These are phyloP conservation scores for Metarhizium humberi DNA, from an alignment of 2,329 filamentous ascomycete species.

Conservation along the genomic window DNA sequence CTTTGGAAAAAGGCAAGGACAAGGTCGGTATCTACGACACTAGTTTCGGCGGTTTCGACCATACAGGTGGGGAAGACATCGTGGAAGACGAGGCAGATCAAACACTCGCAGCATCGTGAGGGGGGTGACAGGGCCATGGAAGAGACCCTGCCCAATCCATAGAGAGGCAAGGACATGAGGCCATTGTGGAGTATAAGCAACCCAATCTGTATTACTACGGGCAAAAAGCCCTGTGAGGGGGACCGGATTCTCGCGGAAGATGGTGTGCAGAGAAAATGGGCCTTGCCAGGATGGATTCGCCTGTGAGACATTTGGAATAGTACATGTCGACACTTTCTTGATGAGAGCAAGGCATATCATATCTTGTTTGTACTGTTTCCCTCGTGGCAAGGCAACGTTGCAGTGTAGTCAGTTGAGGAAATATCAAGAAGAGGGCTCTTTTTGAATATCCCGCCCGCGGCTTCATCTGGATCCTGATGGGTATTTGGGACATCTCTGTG, in stretches of 20 bases:
- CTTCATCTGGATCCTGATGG: not conserved
- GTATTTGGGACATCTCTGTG: not conserved
- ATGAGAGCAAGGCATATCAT: not conserved
- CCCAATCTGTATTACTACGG: not conserved
- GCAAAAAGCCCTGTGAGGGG: not conserved
- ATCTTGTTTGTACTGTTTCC: not conserved
- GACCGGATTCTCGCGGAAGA: not conserved
- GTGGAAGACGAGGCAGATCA: conserved; percentile 1
- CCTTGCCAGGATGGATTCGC: not conserved
- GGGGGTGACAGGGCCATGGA: not conserved
- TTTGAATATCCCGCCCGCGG: not conserved
- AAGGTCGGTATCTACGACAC: not conserved
- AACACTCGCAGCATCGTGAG: not conserved
- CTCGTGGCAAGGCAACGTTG: not conserved
- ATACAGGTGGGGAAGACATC: not conserved
- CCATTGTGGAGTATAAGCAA: not conserved
- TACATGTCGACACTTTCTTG: not conserved
- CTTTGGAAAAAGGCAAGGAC: not conserved
- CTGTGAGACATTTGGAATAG: not conserved
- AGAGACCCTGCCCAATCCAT: not conserved
- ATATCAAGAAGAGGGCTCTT: not conserved
- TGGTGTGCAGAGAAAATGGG: not conserved
- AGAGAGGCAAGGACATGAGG: conserved; percentile 1
- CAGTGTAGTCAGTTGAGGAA: not conserved
- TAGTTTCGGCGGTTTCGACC: not conserved